Percentiles rank a stretch among this genome's conserved stretches.
Evolutionary conservation across 192 early-diverging fungal genomes (phyloP).

Genomic region (Coemansia sp.): DNA sequence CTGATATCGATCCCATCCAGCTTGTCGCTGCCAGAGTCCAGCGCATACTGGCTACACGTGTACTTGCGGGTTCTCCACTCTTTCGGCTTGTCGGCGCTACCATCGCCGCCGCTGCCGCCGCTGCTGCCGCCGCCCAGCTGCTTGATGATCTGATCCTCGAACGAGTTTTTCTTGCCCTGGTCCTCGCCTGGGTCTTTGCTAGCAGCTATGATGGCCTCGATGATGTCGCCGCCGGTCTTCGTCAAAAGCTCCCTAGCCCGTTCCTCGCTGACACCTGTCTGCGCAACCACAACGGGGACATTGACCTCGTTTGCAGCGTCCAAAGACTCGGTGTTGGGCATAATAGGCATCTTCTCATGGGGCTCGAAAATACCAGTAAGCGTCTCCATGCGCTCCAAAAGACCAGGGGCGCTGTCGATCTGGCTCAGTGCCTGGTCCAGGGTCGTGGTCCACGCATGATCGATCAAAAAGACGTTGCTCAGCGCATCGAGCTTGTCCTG

Average conservation of each 20-base stretch:
- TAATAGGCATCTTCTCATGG: conserved; percentile 27
- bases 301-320: conserved; percentile 31
- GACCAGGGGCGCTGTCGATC: conserved; percentile 52
- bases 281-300: conserved; percentile 57
- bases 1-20: conserved; percentile 42
- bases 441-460: conserved; percentile 72
- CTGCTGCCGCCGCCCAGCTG: conserved; percentile 26
- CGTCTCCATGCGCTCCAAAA: conserved; percentile 62
- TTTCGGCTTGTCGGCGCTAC: background rate
- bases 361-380: conserved; percentile 60
- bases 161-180: conserved; percentile 4
- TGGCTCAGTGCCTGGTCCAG: conserved; percentile 55
- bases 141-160: conserved; percentile 34
- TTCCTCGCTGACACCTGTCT: conserved; percentile 56
- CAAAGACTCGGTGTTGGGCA: conserved; percentile 31
- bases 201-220: conserved; percentile 62
- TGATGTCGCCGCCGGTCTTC: conserved; percentile 55
- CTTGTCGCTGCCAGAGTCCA: conserved; percentile 17
- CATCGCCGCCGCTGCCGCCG: conserved; percentile 2
- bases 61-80: conserved; percentile 45
- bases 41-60: conserved; percentile 31
- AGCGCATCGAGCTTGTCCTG: conserved; percentile 25
- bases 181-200: conserved; percentile 9
- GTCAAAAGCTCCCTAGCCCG: conserved; percentile 58
- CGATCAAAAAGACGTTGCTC: conserved; percentile 66